A percentile compares a stretch with the other conserved stretches of the same genome.
phyloP scores from a whole-genome alignment of 495 filamentous ascomycete genomes.

The Tuber calosporum region DNA sequence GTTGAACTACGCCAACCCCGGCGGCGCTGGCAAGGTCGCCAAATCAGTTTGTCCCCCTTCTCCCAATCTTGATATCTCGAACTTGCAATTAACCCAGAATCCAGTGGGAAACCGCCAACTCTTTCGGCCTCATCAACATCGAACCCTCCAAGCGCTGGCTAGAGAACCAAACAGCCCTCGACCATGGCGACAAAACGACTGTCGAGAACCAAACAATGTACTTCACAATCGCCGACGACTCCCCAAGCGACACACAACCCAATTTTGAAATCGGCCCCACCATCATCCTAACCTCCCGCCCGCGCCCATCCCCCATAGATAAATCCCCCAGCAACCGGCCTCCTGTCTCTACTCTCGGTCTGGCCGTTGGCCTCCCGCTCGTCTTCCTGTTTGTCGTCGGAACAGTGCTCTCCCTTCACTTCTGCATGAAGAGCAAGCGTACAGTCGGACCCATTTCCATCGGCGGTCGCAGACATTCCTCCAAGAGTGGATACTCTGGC shows the following conservation, averaged over 20 bases:
- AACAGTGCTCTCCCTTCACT: slow-evolving; percentile 25
- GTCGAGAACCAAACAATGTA: slow-evolving; percentile 28
- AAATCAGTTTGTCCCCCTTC: slow-evolving; percentile 12
- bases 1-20: slow-evolving; percentile 27
- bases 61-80: neutral
- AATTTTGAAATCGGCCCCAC: slow-evolving; percentile 23
- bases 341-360: slow-evolving; percentile 15
- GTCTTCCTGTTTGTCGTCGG: slow-evolving; percentile 24
- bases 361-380: slow-evolving; percentile 32
- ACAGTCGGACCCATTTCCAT: slow-evolving; percentile 35
- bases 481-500: slow-evolving; percentile 26
- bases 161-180: slow-evolving; percentile 29
- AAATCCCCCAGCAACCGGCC: slow-evolving; percentile 28
- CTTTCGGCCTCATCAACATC: slow-evolving; percentile 25
- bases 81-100: slow-evolving; percentile 7
- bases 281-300: slow-evolving; percentile 20
- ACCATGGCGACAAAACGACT: neutral
- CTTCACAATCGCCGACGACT: slow-evolving; percentile 26
- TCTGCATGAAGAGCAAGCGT: slow-evolving; percentile 31
- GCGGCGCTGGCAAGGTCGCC: slow-evolving; percentile 18
- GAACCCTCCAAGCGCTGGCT: slow-evolving; percentile 27
- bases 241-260: neutral
- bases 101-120: slow-evolving; percentile 25
- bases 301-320: slow-evolving; percentile 3
- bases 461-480: slow-evolving; percentile 30